phyloP scores from a whole-genome alignment of 2,329 filamentous ascomycete species.

The Hymenoscyphus repandus region DNA sequence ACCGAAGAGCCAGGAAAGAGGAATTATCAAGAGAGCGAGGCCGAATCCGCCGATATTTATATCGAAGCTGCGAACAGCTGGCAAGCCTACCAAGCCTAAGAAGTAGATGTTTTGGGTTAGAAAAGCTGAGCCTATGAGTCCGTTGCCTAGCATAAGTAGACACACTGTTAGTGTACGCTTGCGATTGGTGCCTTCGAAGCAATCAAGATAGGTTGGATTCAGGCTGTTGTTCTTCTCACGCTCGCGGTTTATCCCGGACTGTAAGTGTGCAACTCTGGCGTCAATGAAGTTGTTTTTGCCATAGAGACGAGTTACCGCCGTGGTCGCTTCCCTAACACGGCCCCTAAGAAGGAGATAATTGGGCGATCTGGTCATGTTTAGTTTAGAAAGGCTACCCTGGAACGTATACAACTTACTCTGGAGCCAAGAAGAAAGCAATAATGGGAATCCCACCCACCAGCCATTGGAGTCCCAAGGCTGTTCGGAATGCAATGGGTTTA shows the following conservation, averaged over 20 bases:
- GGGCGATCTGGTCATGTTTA: constrained; percentile 13
- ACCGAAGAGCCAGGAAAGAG: constrained; percentile 11
- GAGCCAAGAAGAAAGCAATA: constrained; percentile 12
- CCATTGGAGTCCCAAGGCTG: constrained; percentile 11
- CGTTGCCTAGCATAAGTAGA: constrained; percentile 30
- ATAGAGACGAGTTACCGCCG: constrained; percentile 10
- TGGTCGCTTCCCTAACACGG: constrained; percentile 3
- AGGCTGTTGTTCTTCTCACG: not conserved
- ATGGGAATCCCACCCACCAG: constrained; percentile 11
- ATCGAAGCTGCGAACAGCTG: constrained; percentile 11
- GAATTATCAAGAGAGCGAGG: constrained; percentile 6
- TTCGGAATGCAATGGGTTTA: constrained; percentile 11
- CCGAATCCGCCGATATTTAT: constrained; percentile 12
- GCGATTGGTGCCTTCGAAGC: constrained; percentile 32
- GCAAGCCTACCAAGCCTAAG: constrained; percentile 14
- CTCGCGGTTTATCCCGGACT: constrained; percentile 9
- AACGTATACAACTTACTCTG: constrained; percentile 22
- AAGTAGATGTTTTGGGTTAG: constrained; percentile 23
- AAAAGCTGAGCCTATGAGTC: constrained; percentile 30
- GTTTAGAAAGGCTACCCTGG: constrained; percentile 7
- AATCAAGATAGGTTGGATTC: constrained; percentile 28
- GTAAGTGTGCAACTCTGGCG: constrained; percentile 13
- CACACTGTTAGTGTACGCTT: constrained; percentile 35
- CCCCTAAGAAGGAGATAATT: constrained; percentile 15
- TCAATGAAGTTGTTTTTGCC: constrained; percentile 8